Conservation (phyloP, 108 stramenopile genomes). For the Stephanodiscus minutulus region DNA sequence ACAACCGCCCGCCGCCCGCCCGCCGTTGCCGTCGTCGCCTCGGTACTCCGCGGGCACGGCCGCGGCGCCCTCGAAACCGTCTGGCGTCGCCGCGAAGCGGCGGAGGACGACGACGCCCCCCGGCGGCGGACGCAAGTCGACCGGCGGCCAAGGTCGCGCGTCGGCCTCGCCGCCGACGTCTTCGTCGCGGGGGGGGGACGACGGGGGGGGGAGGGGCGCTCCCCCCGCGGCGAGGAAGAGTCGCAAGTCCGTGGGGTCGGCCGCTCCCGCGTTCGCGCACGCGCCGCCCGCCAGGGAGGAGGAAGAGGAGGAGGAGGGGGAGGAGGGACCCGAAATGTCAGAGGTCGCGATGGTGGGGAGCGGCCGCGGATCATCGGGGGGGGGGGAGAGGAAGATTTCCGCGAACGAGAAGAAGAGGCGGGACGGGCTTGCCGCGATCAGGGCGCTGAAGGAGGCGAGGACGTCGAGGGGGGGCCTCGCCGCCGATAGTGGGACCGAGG, state of each 20-base stretch:
- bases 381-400: background rate
- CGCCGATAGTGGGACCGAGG: background rate
- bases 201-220: background rate
- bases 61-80: background rate
- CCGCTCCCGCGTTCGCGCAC: background rate
- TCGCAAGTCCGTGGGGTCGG: background rate
- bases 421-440: background rate
- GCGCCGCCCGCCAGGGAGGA: background rate
- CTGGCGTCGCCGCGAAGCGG: background rate
- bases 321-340: background rate
- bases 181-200: background rate
- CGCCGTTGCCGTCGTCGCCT: too few species aligned
- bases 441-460: background rate
- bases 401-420: background rate
- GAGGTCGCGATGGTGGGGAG: background rate
- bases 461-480: slow-evolving; percentile 1
- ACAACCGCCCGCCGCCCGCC: too few species aligned
- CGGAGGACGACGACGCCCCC: slow-evolving; percentile 3
- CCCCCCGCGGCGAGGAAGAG: background rate
- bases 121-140: background rate
- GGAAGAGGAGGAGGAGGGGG: background rate
- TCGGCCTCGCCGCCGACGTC: background rate
- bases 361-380: too few species aligned
- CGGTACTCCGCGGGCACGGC: background rate
- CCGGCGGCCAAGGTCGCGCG: background rate